Percentiles rank a stretch among this genome's conserved stretches.
phyloP scores from a whole-genome alignment of 2,329 filamentous ascomycete genomes.

The Diplocarpon mali region DNA sequence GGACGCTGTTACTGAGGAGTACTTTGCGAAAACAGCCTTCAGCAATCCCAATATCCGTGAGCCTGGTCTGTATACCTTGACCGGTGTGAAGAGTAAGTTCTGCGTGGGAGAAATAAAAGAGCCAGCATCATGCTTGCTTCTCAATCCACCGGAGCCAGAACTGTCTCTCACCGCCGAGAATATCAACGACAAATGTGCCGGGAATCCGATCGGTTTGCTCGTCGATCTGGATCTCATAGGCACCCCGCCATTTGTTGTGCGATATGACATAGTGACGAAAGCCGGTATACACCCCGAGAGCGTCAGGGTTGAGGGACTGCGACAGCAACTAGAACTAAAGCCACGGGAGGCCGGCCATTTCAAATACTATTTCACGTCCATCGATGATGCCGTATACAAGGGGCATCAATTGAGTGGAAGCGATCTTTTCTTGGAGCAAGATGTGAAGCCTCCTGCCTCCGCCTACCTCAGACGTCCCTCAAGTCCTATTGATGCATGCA shows the following conservation, averaged over 20 bases:
- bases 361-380: conserved; percentile 70
- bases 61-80: conserved; percentile 78
- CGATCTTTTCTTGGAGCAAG: conserved; percentile 63
- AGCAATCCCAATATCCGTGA: conserved; percentile 60
- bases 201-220: conserved; percentile 80
- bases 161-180: conserved; percentile 64
- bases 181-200: conserved; percentile 89
- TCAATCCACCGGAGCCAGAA: conserved; percentile 83
- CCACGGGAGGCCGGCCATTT: conserved; percentile 76
- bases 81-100: conserved; percentile 65
- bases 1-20: conserved; percentile 44
- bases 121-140: conserved; percentile 81
- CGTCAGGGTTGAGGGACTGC: conserved; percentile 55
- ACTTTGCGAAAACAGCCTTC: conserved; percentile 48
- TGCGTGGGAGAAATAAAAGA: conserved; percentile 86
- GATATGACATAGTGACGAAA: conserved; percentile 61
- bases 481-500: conserved; percentile 56
- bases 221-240: conserved; percentile 86
- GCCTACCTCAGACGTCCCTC: conserved; percentile 54
- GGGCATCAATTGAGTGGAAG: conserved; percentile 49
- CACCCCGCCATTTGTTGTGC: conserved; percentile 79
- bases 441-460: conserved; percentile 85
- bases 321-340: conserved; percentile 74
- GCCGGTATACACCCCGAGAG: conserved; percentile 33
- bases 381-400: conserved; percentile 75